Base-by-base conservation (phyloP, 306 rosid species). In the Abrus precatorius region DNA sequence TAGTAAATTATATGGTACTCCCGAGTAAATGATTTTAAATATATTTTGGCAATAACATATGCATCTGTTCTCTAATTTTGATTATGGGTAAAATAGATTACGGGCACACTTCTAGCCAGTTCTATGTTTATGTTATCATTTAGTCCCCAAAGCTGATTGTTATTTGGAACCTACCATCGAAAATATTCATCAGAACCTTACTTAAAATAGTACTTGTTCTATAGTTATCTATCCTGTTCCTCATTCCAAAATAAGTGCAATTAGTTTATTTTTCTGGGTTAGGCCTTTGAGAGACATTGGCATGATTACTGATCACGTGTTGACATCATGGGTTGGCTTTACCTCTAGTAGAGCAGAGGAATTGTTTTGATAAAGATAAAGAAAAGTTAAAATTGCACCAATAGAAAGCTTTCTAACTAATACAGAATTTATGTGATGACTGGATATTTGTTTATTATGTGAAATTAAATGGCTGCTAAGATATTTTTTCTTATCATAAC, bases 381-480 rank as follows among this genome's bases (percentile, higher is more conserved):
- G 13, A 52, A 3, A 50, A 44, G 52, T 33, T 60, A 14, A 41
- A 53, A 52, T 74, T 48, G 60, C 82, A 53, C 8, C 11, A 13
- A n/a, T 4, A 75, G 75, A 29, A 40, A 29, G 27, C 61, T 60
- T 71, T 69, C 44, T 8, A 63, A 55, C 63, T 72, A 40, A 41
- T 47, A 68, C 28, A 53, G 49, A 65, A 64, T 29, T 38, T 61
- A 64, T 76, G 49, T 64, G 70, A 20, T 50, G 49, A 43, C 56
- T 55, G 59, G 32, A 29, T 68, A 47, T 40, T 56, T 77, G 68
- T 61, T 43, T 36, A n/a, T 61, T 2, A 68, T 68, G 72, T 62
- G 47, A 43, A 81, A 61, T 74, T 66, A 76, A 76, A 59, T 65
- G 64, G 71, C 29, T 52, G 28, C 77, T 71, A 63, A 83, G 53